These are phyloP conservation scores for Aegilops longissima DNA, from an alignment of 176 grass and related monocot genomes.

Conservation along the genomic window DNA sequence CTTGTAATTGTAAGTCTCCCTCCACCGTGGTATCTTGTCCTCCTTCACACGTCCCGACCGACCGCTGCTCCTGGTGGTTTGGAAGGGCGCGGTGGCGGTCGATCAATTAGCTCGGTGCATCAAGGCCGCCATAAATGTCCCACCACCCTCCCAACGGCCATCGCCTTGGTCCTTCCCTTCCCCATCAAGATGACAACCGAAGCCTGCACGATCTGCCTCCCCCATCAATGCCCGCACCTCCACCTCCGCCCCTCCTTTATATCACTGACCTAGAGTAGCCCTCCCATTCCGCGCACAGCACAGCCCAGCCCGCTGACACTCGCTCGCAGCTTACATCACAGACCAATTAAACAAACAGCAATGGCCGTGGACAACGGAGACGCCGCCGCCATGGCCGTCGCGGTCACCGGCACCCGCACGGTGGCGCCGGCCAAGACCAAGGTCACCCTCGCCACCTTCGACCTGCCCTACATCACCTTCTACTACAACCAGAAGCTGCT, in stretches of 20 bases:
- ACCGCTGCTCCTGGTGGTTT: too few species aligned
- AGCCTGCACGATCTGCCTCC: conserved; percentile 20
- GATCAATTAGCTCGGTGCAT: conserved; percentile 14
- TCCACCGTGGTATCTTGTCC: too few species aligned
- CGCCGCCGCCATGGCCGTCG: conserved; percentile 9
- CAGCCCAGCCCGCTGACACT: background rate
- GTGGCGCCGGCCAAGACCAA: conserved; percentile 52
- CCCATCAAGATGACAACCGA: conserved; percentile 13
- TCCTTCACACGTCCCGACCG: too few species aligned
- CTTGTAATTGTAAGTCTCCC: too few species aligned
- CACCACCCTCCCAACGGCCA: conserved; percentile 18
- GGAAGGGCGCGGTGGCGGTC: background rate
- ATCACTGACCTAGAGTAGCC: background rate
- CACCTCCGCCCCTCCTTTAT: background rate
- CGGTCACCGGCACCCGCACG: conserved; percentile 27
- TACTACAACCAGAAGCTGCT: conserved; percentile 99
- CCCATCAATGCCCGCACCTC: background rate
- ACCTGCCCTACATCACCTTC: conserved; percentile 98
- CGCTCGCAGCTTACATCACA: background rate
- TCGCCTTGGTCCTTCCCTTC: background rate
- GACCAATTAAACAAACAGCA: background rate
- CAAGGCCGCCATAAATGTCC: background rate
- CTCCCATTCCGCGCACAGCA: background rate
- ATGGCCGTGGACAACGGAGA: conserved; percentile 54
- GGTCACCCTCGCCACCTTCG: conserved; percentile 72